Evolutionary conservation across 2,329 filamentous ascomycete species (phyloP), one percentile per base, ranked within the genome.

Genomic region (Trichoderma polysporum): DNA sequence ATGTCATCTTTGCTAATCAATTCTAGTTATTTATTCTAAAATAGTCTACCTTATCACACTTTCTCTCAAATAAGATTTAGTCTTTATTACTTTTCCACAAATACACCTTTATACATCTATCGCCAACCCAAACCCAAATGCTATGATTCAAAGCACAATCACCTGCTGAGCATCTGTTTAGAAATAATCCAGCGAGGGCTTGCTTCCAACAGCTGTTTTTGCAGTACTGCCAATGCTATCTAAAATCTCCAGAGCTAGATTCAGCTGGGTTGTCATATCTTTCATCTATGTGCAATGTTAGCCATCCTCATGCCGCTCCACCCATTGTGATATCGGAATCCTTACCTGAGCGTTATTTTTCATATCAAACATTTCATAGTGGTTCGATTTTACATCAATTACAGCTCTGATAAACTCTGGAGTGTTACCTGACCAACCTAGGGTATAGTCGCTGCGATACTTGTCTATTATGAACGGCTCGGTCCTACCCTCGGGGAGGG

Each of bases 161-260:
- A 19, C 33, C 45, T 6, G 8, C 3, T 17, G 8, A 13, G 41
- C 10, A 35, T 27, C 10, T 10, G 15, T 33, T 37, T 54, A 68
- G 12, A 68, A 66, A 25, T 57, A 68, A 27, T 68, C 66, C 41
- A 68, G n/a, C 37, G 54, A 22, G 6, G 60, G 52, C 8, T 56
- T 58, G 9, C 12, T 17, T 25, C 50, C 45, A 19, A 58, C 47
- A 15, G 25, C 17, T 17, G 62, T 22, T 15, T 52, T 68, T n/a
- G n/a, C 9, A 52, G 31, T 17, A 37, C 35, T 47, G 3, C 53
- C 47, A 27, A 66, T 58, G 35, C 66, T 68, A 61, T 84, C 83
- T 2, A 85, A 86, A 37, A 89, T 86, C 69, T 87, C 84, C 27
- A 90, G 84, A 3, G 81, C 66, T 60, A 66, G 50, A 5, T 58